Base-by-base conservation (phyloP, 148 eudicot species). In the Amaranthus hypochondriacus region DNA sequence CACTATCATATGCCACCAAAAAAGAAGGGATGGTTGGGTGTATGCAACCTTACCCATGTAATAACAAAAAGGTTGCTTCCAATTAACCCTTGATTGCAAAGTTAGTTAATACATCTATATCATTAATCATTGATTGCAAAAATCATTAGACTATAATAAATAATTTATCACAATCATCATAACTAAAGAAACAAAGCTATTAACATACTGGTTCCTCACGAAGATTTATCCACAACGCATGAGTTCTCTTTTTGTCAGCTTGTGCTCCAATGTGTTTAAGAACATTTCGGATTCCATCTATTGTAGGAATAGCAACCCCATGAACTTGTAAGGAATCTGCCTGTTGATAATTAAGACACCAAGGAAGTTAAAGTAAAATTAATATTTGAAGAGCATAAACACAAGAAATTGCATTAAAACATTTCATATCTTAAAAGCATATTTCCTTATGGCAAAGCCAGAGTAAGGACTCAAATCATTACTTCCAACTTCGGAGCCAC, bases 291-390 rank as follows among this genome's bases (percentile, higher is more conserved):
- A 93, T 93, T 44, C 98, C 98, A 52, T 87, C 91, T 49, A 78
- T 80, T 55, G 97, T 93, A 65, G 98, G 98, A 74, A 93, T 93
- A 18, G 98, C 98, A 78, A 93, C 98, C 62, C 98, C 98, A 59
- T 93, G 97, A 68, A 93, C 97, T 52, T 73, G 90, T 67, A 91
- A 82, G 1, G 92, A 88, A 56, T 82, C 90, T 46, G 95, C 98
- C 97, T 93, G 69, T 69, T 64, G 52, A 66, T 53, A 50, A 69
- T 62, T 73, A 77, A 7, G 47, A 52, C 48, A 15, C 28, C 64
- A 50, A 49, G 42, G 9, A 49, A 28, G 28, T 52, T 49, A 50
- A 7, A 44, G 18, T 7, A 9, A 58, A 68, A 51, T 49, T 56
- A 9, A 68, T 7, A 2, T 9, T 4, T 15, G 12, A 12, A 9